These are phyloP conservation scores for Trichosporon sp. DNA, from an alignment of 1,284 basidiomycete genomes.

Conservation along the genomic window DNA sequence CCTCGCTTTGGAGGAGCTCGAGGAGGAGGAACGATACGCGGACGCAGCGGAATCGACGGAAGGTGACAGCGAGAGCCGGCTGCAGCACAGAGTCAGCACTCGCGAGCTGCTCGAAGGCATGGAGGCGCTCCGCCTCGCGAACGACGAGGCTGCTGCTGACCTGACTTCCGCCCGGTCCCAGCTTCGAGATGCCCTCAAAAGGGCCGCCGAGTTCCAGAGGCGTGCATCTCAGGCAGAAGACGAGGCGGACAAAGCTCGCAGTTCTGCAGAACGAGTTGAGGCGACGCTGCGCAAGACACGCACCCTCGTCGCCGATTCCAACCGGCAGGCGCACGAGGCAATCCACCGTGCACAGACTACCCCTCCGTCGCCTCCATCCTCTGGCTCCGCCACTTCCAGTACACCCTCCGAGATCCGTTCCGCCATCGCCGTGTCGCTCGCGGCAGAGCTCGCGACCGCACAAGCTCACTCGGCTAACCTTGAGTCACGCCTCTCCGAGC, in stretches of 20 bases:
- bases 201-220: background rate
- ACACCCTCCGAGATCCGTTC: background rate
- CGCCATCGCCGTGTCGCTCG: background rate
- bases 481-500: slow-evolving; percentile 32
- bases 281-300: background rate
- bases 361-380: background rate
- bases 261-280: background rate
- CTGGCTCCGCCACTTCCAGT: background rate
- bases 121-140: background rate
- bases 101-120: slow-evolving; percentile 21
- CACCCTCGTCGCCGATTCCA: slow-evolving; percentile 2
- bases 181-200: background rate
- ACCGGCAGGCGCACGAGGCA: slow-evolving; percentile 1
- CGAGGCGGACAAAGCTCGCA: background rate
- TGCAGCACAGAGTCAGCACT: slow-evolving; percentile 11
- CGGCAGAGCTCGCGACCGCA: background rate
- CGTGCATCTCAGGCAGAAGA: background rate
- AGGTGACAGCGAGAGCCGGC: background rate
- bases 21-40: background rate
- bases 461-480: background rate
- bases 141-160: background rate
- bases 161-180: background rate
- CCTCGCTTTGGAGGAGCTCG: background rate
- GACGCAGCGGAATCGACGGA: slow-evolving; percentile 6
- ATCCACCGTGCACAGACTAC: slow-evolving; percentile 3